Conservation (phyloP, 306 rosid genomes). For the Amphicarpaea edgeworthii region DNA sequence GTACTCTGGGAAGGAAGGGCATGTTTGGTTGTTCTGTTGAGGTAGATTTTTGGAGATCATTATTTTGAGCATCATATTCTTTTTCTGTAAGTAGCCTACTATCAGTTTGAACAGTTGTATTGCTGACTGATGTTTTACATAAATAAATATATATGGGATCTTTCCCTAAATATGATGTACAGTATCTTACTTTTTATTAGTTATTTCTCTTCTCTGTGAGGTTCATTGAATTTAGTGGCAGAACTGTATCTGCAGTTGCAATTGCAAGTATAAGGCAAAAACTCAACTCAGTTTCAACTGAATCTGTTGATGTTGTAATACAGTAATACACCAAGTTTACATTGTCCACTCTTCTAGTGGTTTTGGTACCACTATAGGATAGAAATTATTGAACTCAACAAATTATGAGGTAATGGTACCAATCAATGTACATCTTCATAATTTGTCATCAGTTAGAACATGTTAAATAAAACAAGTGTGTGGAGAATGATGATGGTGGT, state of each 20-base stretch:
- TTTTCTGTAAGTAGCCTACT: conserved; percentile 45
- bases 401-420: neutral
- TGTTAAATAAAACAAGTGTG: neutral
- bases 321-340: neutral
- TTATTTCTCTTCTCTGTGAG: neutral
- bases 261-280: neutral
- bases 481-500: neutral
- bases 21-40: conserved; percentile 26
- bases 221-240: conserved; percentile 15
- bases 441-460: neutral
- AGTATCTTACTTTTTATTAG: conserved; percentile 11
- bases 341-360: neutral
- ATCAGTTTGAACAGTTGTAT: conserved; percentile 20
- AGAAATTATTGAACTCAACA: neutral
- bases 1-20: conserved; percentile 27
- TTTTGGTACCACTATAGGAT: neutral
- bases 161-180: conserved; percentile 12
- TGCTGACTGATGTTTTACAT: conserved; percentile 18
- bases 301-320: neutral
- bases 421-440: conserved; percentile 6
- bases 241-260: neutral
- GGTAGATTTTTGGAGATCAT: conserved; percentile 39
- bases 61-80: conserved; percentile 43
- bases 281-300: neutral
- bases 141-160: neutral